These are phyloP conservation scores for Mucor mucedo DNA, from an alignment of 371 early-diverging fungal genomes.

Conservation along the genomic window DNA sequence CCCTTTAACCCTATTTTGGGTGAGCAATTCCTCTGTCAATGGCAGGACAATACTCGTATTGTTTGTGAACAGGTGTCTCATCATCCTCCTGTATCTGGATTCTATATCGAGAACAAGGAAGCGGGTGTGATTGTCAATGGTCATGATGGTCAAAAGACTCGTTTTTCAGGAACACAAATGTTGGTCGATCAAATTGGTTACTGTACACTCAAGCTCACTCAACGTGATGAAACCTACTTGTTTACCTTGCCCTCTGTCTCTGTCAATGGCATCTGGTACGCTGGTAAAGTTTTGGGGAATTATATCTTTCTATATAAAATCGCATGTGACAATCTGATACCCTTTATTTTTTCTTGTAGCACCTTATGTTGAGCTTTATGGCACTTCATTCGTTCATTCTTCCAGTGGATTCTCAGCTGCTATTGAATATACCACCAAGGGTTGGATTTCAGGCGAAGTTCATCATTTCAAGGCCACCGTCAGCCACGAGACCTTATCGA, in stretches of 20 bases:
- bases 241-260: constrained; percentile 79
- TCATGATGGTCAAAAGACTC: constrained; percentile 83
- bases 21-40: constrained; percentile 75
- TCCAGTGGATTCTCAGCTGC: constrained; percentile 66
- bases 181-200: constrained; percentile 81
- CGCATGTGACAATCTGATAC: constrained; percentile 14
- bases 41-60: constrained; percentile 72
- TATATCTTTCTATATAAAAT: neutral
- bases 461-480: constrained; percentile 79
- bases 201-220: constrained; percentile 61
- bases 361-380: constrained; percentile 80
- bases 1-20: constrained; percentile 89
- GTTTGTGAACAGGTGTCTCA: constrained; percentile 79
- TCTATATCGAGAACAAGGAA: constrained; percentile 73
- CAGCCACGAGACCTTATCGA: constrained; percentile 38
- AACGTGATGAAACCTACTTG: constrained; percentile 69
- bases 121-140: constrained; percentile 74
- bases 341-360: constrained; percentile 28
- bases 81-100: constrained; percentile 79
- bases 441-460: constrained; percentile 83
- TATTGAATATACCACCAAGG: constrained; percentile 77
- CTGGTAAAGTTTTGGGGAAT: constrained; percentile 64
- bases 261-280: constrained; percentile 82
- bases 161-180: constrained; percentile 78
- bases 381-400: constrained; percentile 71